Base-by-base conservation (phyloP, 1,139 yeast species). In the Entelexis paramagnoliae region DNA sequence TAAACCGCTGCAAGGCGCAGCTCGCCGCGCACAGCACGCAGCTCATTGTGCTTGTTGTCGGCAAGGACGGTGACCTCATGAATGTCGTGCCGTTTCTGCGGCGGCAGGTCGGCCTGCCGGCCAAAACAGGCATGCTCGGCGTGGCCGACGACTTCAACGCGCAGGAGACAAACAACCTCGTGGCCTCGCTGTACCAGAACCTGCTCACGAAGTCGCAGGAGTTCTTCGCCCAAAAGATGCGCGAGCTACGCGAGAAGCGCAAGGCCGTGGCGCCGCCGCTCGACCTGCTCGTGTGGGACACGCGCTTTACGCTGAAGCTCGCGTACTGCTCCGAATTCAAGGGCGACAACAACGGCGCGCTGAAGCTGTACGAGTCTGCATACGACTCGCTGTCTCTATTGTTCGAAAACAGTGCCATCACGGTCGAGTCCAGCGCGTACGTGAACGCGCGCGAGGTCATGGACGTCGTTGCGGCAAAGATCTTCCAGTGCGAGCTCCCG, bases 391-490 rank as follows among this genome's bases (percentile, higher is more conserved):
- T 76, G 32, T 61, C 75, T 3, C 72, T 69, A 48, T 60, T 71
- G 17, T 65, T 72, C 46, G 72, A 67, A 44, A 67, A 10, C 55
- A 54, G 47, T 61, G 62, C 29, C n/a, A 50, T 33, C 50, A 51
- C 16, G 48, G 48, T 48, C 28, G 51, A 14, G 14, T 53, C 49
- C 4, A 6, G 22, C 9, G 55, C 59, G 17, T 77, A 80, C 78
- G 54, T 55, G 1, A 70, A 75, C 40, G 67, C 74, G 9, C 64
- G 86, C 43, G 62, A 63, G 14, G 65, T 82, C 45, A 64, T 83
- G 11, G 95, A 86, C 63, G 63, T 76, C 2, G 63, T 78, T 9
- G 82, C 83, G 0, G 72, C 81, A 52, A 84, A 81, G 59, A 78
- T 83, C 14, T 77, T 78, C 4, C 72, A 84, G 56, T 72, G 80